These are phyloP conservation scores for Collybia sordida DNA, from an alignment of 768 basidiomycete genomes.

Conservation along the genomic window DNA sequence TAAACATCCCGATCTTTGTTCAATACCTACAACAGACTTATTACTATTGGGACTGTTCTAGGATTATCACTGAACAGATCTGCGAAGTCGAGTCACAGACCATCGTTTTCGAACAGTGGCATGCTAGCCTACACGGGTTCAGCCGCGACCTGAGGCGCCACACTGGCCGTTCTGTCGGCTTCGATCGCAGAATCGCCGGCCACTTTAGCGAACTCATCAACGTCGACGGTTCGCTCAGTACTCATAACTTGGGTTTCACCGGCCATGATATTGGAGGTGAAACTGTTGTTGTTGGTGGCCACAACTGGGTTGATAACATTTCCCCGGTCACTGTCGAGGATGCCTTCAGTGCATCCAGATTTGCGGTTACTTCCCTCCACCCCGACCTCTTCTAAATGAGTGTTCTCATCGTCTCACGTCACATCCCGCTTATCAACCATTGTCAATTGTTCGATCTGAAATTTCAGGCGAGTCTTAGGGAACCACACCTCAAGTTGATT, in stretches of 20 bases:
- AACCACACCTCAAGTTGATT: too few relatives aligned
- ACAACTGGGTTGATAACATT: constrained; percentile 37
- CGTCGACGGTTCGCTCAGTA: constrained; percentile 35
- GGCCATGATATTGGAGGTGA: constrained; percentile 36
- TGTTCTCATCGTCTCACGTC: too few relatives aligned
- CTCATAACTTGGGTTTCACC: constrained; percentile 38
- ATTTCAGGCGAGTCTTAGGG: too few relatives aligned
- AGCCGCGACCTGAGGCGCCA: constrained; percentile 38
- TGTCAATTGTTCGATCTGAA: too few relatives aligned
- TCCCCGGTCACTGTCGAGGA: constrained; percentile 28
- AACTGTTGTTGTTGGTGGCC: constrained; percentile 33
- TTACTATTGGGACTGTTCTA: constrained; percentile 11
- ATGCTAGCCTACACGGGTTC: constrained; percentile 38
- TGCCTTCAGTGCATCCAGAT: constrained; percentile 30
- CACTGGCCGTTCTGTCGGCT: constrained; percentile 38
- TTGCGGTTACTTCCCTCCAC: constrained; percentile 19
- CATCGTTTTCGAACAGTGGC: constrained; percentile 43
- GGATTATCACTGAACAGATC: constrained; percentile 44
- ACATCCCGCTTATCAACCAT: too few relatives aligned
- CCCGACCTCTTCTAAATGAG: constrained; percentile 12
- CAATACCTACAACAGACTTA: background rate
- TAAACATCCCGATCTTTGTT: constrained; percentile 11
- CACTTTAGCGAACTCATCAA: constrained; percentile 33
- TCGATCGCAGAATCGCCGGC: constrained; percentile 33
- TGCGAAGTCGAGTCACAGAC: constrained; percentile 52